Percentiles rank a stretch among this genome's conserved stretches.
phyloP scores from a whole-genome alignment of 2,329 filamentous ascomycete species.

The Aspergillus fructus region DNA sequence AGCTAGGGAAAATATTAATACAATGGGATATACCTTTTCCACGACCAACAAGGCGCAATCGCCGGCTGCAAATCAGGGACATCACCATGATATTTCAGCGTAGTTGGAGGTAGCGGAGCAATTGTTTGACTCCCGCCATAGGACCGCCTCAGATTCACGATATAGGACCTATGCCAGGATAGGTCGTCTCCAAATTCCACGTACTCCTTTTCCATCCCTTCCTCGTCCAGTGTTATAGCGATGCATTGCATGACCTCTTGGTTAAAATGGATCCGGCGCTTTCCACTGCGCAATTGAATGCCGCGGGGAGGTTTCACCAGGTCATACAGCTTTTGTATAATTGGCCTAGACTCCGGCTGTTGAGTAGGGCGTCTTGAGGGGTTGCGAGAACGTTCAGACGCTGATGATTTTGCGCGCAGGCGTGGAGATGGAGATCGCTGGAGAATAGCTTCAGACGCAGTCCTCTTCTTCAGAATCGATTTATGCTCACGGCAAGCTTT shows the following conservation, averaged over 20 bases:
- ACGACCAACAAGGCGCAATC: constrained; percentile 33
- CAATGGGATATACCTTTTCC: constrained; percentile 41
- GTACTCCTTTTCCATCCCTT: constrained; percentile 51
- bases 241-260: constrained; percentile 96
- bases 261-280: constrained; percentile 93
- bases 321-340: constrained; percentile 43
- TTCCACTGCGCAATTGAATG: constrained; percentile 58
- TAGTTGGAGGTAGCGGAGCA: constrained; percentile 82
- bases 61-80: constrained; percentile 59
- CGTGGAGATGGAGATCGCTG: constrained; percentile 77
- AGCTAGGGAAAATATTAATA: constrained; percentile 47
- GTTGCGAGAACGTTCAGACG: constrained; percentile 57
- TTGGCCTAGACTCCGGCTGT: constrained; percentile 62
- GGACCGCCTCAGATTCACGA: constrained; percentile 71
- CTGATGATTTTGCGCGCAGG: too few species aligned
- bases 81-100: constrained; percentile 78
- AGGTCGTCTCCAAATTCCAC: constrained; percentile 52
- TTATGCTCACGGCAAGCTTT: constrained; percentile 74
- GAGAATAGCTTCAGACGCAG: constrained; percentile 92
- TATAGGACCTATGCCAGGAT: constrained; percentile 75
- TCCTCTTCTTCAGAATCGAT: constrained; percentile 93
- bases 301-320: constrained; percentile 12
- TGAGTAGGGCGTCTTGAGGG: constrained; percentile 57
- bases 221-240: constrained; percentile 76
- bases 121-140: constrained; percentile 76